A percentile compares a stretch with the other conserved stretches of the same genome.
Conservation (phyloP, 371 early-diverging fungal genomes). For the Mortierella sp. region DNA sequence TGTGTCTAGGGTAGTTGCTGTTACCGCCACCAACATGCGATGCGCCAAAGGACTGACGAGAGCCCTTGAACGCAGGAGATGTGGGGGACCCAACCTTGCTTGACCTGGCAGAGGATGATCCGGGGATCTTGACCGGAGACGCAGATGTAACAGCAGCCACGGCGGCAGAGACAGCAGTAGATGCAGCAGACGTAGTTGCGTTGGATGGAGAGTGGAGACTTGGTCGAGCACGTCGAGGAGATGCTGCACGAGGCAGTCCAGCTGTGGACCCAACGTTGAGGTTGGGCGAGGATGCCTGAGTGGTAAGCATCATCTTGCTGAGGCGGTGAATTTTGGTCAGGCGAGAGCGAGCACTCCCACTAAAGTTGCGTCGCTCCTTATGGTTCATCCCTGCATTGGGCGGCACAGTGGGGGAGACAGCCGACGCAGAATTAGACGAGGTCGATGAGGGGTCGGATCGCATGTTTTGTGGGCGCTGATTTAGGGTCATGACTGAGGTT, state of each 20-base stretch:
- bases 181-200: neutral
- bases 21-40: slow-evolving; percentile 9
- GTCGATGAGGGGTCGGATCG: slow-evolving; percentile 29
- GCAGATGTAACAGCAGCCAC: neutral
- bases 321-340: slow-evolving; percentile 42
- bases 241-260: slow-evolving; percentile 10
- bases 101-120: neutral
- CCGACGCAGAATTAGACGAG: slow-evolving; percentile 15
- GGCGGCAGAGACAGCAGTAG: neutral
- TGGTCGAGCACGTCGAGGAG: slow-evolving; percentile 31
- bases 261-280: slow-evolving; percentile 9
- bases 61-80: neutral
- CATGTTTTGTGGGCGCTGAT: slow-evolving; percentile 32
- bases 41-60: neutral
- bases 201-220: slow-evolving; percentile 37
- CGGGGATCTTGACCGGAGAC: neutral
- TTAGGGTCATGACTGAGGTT: slow-evolving; percentile 51
- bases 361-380: slow-evolving; percentile 41
- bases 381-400: slow-evolving; percentile 33
- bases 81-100: neutral
- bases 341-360: slow-evolving; percentile 48
- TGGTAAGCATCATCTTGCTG: slow-evolving; percentile 40
- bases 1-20: slow-evolving; percentile 36
- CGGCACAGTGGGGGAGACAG: slow-evolving; percentile 24
- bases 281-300: slow-evolving; percentile 23